Conservation (phyloP, 2,329 filamentous ascomycete genomes). For the Penicillium sp. region DNA sequence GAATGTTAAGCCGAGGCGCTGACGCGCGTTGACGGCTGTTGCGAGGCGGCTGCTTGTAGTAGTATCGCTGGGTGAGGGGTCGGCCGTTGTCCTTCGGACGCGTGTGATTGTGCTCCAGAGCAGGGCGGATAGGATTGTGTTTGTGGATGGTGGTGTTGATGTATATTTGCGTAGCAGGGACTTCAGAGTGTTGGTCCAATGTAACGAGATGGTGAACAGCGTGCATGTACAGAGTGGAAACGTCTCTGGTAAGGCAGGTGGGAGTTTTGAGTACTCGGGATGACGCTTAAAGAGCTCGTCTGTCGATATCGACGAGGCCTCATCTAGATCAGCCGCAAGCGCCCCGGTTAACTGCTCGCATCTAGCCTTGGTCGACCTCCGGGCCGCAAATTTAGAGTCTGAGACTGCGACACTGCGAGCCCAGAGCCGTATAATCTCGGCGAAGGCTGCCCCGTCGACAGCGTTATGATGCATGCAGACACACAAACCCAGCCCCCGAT, state of each 20-base stretch:
- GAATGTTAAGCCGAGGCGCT: neutral
- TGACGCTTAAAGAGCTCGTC: constrained; percentile 6
- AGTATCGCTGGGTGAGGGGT: too few species aligned
- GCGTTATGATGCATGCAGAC: constrained; percentile 19
- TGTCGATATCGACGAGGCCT: neutral
- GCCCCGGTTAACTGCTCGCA: neutral
- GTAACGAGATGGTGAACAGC: constrained; percentile 2
- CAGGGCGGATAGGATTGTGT: constrained; percentile 19
- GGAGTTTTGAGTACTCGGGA: constrained; percentile 13
- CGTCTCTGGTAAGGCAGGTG: neutral
- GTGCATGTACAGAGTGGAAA: constrained; percentile 5
- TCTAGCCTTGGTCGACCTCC: neutral
- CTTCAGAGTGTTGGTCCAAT: constrained; percentile 6
- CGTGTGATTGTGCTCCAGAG: constrained; percentile 22
- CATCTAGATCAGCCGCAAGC: neutral
- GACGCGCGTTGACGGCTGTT: constrained; percentile 13
- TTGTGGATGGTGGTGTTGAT: constrained; percentile 2
- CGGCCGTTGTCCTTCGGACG: neutral
- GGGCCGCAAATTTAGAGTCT: too few species aligned
- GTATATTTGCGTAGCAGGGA: neutral
- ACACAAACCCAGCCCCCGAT: constrained; percentile 16
- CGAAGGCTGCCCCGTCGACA: constrained; percentile 17
- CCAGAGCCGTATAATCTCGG: constrained; percentile 11
- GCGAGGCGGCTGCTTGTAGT: neutral
- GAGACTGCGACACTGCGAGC: too few species aligned